Conservation (phyloP, 1,139 yeast species). For the Suhomyces maxii region DNA sequence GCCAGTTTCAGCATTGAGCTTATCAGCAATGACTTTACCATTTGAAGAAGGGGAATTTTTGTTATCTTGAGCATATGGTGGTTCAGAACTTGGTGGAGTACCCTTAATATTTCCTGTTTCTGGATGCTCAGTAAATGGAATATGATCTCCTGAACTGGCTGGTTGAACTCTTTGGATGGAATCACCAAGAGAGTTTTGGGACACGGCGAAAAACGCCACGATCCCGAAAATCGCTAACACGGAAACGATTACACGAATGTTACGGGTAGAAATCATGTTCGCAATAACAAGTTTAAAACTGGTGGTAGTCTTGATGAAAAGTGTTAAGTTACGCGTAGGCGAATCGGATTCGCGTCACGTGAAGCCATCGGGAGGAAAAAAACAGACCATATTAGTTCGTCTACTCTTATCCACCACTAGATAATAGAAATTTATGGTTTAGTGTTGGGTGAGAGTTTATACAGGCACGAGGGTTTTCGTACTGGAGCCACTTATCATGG, state of each 20-base stretch:
- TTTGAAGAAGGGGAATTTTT: conserved; percentile 8
- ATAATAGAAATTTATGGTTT: too few relatives aligned
- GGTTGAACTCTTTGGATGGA: conserved; percentile 31
- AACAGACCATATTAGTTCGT: too few relatives aligned
- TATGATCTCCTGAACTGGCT: conserved; percentile 24
- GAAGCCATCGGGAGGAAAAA: too few relatives aligned
- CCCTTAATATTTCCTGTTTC: conserved; percentile 36
- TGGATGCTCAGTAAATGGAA: conserved; percentile 14
- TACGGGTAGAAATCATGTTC: conserved; percentile 38
- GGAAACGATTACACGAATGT: conserved; percentile 37
- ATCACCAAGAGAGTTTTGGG: conserved; percentile 29
- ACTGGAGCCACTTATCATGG: too few relatives aligned
- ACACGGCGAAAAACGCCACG: conserved; percentile 38
- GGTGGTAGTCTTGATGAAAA: neutral
- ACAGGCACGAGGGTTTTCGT: too few relatives aligned
- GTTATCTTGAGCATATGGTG: conserved; percentile 32
- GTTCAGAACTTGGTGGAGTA: conserved; percentile 34
- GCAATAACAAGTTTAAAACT: neutral
- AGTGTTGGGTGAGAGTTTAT: too few relatives aligned
- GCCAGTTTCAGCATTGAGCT: conserved; percentile 12
- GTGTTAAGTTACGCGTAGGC: conserved; percentile 6
- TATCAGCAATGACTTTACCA: conserved; percentile 28
- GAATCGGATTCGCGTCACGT: too few relatives aligned
- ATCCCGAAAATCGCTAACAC: conserved; percentile 36
- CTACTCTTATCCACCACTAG: too few relatives aligned